phyloP scores from a whole-genome alignment of 176 grass and related monocot genomes.

The Ananas comosus region DNA sequence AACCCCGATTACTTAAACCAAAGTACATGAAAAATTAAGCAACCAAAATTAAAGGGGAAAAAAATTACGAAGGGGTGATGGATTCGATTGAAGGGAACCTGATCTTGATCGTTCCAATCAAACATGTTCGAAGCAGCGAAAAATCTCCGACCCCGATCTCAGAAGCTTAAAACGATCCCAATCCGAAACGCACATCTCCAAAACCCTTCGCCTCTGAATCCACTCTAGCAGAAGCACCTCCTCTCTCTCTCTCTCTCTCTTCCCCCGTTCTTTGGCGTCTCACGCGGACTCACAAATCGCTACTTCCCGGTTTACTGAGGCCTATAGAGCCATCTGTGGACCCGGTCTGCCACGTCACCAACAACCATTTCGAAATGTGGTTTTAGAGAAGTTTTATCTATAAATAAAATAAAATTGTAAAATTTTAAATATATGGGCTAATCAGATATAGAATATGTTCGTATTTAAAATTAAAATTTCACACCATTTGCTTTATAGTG shows the following conservation, averaged over 20 bases:
- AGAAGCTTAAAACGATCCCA: not conserved
- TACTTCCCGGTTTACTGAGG: no score
- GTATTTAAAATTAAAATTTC: no score
- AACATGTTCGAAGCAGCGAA: constrained; percentile 28
- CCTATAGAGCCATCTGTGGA: no score
- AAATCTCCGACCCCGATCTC: not conserved
- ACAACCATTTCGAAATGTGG: no score
- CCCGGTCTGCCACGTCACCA: no score
- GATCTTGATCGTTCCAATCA: constrained; percentile 41
- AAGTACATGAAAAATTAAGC: not conserved
- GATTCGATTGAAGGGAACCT: constrained; percentile 3
- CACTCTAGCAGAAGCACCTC: not conserved
- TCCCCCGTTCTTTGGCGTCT: not conserved
- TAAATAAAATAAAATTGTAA: no score
- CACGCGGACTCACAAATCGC: not conserved
- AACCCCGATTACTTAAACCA: not conserved
- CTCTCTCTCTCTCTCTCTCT: not conserved
- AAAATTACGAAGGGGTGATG: not conserved
- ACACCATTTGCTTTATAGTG: no score
- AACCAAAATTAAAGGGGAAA: not conserved
- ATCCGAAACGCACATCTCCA: not conserved
- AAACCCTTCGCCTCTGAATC: not conserved
- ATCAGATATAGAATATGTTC: no score
- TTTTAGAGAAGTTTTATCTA: no score
- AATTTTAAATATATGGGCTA: no score